These are phyloP conservation scores for Wickerhamomyces bisporus DNA, from an alignment of 805 yeast species.

Conservation along the genomic window DNA sequence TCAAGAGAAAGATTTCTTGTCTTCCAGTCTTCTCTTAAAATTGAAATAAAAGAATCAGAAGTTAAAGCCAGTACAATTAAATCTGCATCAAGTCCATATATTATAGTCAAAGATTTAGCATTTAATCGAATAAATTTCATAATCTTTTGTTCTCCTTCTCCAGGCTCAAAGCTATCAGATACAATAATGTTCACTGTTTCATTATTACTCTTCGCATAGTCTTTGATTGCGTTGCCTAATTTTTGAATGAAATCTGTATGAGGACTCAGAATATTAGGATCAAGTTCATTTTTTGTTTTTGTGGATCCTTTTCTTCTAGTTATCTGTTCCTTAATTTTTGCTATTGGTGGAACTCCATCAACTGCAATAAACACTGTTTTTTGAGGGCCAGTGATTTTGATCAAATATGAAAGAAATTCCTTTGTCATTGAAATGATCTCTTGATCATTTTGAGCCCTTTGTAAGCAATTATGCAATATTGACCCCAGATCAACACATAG, in stretches of 20 bases:
- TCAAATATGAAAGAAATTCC: slow-evolving; percentile 80
- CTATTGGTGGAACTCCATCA: slow-evolving; percentile 97
- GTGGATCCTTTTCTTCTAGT: slow-evolving; percentile 88
- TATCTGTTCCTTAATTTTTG: slow-evolving; percentile 93
- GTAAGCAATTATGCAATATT: slow-evolving; percentile 83
- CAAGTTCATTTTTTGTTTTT: slow-evolving; percentile 69
- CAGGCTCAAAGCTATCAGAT: slow-evolving; percentile 89
- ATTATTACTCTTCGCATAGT: slow-evolving; percentile 69
- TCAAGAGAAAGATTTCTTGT: slow-evolving; percentile 56
- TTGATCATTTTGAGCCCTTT: slow-evolving; percentile 52
- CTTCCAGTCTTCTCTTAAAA: slow-evolving; percentile 60
- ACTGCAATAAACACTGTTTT: slow-evolving; percentile 84
- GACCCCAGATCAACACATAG: slow-evolving; percentile 93
- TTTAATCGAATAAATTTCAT: slow-evolving; percentile 78
- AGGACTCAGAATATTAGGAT: slow-evolving; percentile 85
- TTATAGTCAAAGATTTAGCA: slow-evolving; percentile 73
- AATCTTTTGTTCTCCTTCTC: slow-evolving; percentile 97
- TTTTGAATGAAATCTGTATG: slow-evolving; percentile 92
- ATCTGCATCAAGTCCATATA: slow-evolving; percentile 94
- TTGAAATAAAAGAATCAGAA: slow-evolving; percentile 76
- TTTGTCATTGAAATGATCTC: slow-evolving; percentile 76
- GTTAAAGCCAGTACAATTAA: slow-evolving; percentile 83
- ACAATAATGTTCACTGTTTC: slow-evolving; percentile 64
- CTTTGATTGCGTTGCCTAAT: slow-evolving; percentile 66
- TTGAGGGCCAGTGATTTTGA: slow-evolving; percentile 69